Conservation (phyloP, 352 stramenopile genomes). For the Phytophthora litchii region DNA sequence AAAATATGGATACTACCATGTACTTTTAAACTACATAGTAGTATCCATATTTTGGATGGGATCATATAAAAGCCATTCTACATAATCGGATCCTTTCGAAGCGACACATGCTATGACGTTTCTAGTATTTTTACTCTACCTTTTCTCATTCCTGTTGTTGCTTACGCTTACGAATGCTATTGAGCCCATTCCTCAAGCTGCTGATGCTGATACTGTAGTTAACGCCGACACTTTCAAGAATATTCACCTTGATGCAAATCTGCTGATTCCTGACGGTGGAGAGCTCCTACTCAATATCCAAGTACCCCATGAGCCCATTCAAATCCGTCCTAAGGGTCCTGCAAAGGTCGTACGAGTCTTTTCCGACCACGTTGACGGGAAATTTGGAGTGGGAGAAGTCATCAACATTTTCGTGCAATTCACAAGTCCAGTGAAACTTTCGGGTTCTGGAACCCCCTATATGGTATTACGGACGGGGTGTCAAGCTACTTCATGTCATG, state of each 20-base stretch:
- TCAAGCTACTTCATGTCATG: slow-evolving; percentile 48
- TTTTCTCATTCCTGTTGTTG: slow-evolving; percentile 3
- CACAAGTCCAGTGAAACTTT: slow-evolving; percentile 69
- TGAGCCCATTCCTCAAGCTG: slow-evolving; percentile 55
- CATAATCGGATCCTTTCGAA: slow-evolving; percentile 5
- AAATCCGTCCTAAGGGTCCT: slow-evolving; percentile 52
- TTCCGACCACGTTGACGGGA: slow-evolving; percentile 50
- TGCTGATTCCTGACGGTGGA: slow-evolving; percentile 73
- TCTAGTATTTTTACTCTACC: slow-evolving; percentile 8
- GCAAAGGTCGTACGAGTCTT: slow-evolving; percentile 73
- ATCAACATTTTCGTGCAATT: slow-evolving; percentile 76
- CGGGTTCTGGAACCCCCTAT: slow-evolving; percentile 41
- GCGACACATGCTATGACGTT: slow-evolving; percentile 10
- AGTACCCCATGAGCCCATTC: slow-evolving; percentile 60
- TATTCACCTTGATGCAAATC: slow-evolving; percentile 69
- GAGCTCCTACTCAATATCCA: slow-evolving; percentile 71
- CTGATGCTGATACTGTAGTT: slow-evolving; percentile 54
- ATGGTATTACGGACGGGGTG: slow-evolving; percentile 66
- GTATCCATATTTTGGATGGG: too few relatives aligned
- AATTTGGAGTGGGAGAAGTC: slow-evolving; percentile 62
- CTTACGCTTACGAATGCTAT: slow-evolving; percentile 8
- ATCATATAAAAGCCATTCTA: too few relatives aligned
- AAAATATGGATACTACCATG: too few relatives aligned
- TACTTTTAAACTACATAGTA: too few relatives aligned
- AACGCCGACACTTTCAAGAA: slow-evolving; percentile 53